These are phyloP conservation scores for Delitschia confertaspora DNA, from an alignment of 495 filamentous ascomycete species.

Conservation along the genomic window DNA sequence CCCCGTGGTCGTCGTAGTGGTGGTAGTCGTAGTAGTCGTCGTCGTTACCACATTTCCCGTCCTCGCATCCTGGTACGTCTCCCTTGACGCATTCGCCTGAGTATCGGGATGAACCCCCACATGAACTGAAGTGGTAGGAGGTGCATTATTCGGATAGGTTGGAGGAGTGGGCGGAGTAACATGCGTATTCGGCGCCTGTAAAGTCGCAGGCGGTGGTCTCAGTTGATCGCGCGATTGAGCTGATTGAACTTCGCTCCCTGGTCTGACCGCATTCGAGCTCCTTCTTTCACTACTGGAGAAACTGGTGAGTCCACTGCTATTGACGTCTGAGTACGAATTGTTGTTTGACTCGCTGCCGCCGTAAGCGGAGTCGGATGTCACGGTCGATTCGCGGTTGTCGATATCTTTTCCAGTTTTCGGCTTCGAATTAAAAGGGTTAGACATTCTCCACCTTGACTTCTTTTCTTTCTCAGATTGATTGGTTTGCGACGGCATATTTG, in stretches of 20 bases:
- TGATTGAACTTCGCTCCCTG: neutral
- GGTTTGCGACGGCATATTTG: slow-evolving; percentile 12
- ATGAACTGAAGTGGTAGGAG: slow-evolving; percentile 1
- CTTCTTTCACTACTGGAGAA: slow-evolving; percentile 20
- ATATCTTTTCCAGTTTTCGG: slow-evolving; percentile 19
- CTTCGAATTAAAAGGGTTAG: slow-evolving; percentile 26
- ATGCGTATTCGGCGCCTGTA: slow-evolving; percentile 8
- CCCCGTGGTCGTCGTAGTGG: slow-evolving; percentile 23
- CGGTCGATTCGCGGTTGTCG: neutral
- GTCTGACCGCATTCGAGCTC: neutral
- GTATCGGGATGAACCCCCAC: neutral
- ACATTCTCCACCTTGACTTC: slow-evolving; percentile 22
- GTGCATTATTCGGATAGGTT: neutral
- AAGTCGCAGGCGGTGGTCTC: slow-evolving; percentile 5
- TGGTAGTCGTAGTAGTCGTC: slow-evolving; percentile 23
- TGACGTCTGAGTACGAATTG: slow-evolving; percentile 15
- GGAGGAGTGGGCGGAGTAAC: slow-evolving; percentile 23
- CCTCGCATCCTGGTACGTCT: slow-evolving; percentile 13
- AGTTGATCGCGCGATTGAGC: slow-evolving; percentile 8
- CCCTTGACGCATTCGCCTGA: slow-evolving; percentile 9
- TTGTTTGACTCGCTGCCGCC: slow-evolving; percentile 17
- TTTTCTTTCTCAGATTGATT: slow-evolving; percentile 18
- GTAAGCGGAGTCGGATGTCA: slow-evolving; percentile 21
- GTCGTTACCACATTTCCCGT: slow-evolving; percentile 23
- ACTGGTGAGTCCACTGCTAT: slow-evolving; percentile 12